Evolutionary conservation across 805 yeast genomes (phyloP).

Genomic region (Metschnikowia vanudenii): DNA sequence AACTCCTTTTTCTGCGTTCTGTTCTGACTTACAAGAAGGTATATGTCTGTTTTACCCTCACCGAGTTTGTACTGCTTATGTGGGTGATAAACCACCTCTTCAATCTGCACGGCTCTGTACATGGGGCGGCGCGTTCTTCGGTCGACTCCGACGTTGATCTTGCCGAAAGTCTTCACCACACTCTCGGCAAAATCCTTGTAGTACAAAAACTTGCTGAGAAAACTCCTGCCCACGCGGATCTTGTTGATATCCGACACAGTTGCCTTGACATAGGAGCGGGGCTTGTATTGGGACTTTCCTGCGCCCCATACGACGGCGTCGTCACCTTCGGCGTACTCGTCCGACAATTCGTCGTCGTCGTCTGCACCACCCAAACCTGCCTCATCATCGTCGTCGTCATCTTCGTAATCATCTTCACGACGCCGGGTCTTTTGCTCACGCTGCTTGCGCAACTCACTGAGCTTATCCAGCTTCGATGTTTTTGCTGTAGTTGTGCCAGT

Average conservation of each 20-base stretch:
- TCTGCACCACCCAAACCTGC: constrained; percentile 33
- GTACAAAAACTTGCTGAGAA: constrained; percentile 71
- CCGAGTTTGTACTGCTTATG: constrained; percentile 43
- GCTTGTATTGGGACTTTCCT: constrained; percentile 24
- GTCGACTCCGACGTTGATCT: constrained; percentile 77
- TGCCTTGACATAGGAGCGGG: constrained; percentile 41
- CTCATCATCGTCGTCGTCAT: constrained; percentile 26
- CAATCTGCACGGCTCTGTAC: constrained; percentile 83
- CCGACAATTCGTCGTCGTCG: constrained; percentile 33
- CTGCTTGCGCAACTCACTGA: constrained; percentile 72
- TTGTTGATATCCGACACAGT: constrained; percentile 66
- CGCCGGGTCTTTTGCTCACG: constrained; percentile 61
- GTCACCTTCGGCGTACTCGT: constrained; percentile 37
- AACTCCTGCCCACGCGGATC: constrained; percentile 73
- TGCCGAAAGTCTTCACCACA: constrained; percentile 72
- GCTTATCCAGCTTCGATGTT: constrained; percentile 47
- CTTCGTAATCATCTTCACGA: constrained; percentile 23
- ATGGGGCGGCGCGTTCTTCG: constrained; percentile 58
- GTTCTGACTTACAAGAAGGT: constrained; percentile 80
- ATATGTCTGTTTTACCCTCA: constrained; percentile 46
- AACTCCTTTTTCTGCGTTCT: constrained; percentile 65
- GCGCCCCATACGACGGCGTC: constrained; percentile 37
- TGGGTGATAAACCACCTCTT: constrained; percentile 51
- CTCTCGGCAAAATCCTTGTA: constrained; percentile 76
- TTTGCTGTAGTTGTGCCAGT: constrained; percentile 25